Evolutionary conservation across 108 stramenopile species (phyloP).

Genomic region (Skeletonema potamos): DNA sequence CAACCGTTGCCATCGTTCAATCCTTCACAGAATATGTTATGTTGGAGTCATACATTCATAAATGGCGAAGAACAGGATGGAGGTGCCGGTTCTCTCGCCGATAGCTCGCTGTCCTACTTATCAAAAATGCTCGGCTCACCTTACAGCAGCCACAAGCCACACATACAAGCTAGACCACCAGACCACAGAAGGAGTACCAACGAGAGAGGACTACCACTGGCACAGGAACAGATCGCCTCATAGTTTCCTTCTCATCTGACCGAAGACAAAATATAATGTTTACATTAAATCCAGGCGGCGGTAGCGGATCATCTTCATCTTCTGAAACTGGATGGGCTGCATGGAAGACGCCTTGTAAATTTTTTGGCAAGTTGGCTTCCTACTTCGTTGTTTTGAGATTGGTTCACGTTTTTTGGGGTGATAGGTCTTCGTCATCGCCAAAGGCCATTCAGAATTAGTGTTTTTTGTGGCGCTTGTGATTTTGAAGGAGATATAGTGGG

Average conservation of each 20-base stretch:
- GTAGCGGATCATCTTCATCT: constrained; percentile 25
- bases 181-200: no score
- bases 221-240: no score
- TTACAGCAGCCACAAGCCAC: no score
- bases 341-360: constrained; percentile 47
- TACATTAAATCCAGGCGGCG: constrained; percentile 70
- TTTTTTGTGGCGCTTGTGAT: not conserved
- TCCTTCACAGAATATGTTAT: no score
- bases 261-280: constrained; percentile 47
- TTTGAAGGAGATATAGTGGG: not conserved
- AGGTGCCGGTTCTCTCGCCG: no score
- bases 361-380: constrained; percentile 73
- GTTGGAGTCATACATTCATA: no score
- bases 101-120: no score
- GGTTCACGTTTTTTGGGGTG: constrained; percentile 76
- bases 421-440: constrained; percentile 19
- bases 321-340: constrained; percentile 28
- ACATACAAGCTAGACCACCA: no score
- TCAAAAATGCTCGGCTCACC: no score
- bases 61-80: no score
- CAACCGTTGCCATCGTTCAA: constrained; percentile 2
- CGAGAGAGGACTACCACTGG: no score
- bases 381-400: constrained; percentile 71
- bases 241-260: no score
- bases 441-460: constrained; percentile 37